These are phyloP conservation scores for Arxiozyma slooffiae DNA, from an alignment of 1,139 yeast genomes.

Conservation along the genomic window DNA sequence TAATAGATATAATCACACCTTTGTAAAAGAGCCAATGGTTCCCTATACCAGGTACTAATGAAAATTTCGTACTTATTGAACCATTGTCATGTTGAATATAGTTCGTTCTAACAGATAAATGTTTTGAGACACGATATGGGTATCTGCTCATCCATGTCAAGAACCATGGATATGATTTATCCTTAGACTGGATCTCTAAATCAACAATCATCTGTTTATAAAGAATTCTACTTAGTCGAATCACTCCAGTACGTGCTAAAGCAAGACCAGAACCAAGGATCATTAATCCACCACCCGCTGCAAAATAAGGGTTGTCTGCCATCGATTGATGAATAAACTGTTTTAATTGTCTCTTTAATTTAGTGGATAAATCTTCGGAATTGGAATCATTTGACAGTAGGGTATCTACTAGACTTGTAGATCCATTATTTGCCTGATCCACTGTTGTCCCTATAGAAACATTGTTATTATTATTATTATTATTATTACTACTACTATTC, in stretches of 20 bases:
- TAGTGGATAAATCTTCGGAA: background rate
- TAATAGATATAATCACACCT: constrained; percentile 82
- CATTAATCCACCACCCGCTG: constrained; percentile 97
- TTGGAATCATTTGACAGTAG: background rate
- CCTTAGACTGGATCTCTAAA: constrained; percentile 86
- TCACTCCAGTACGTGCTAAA: constrained; percentile 59
- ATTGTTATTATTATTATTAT: too few species aligned
- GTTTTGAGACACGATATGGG: constrained; percentile 65
- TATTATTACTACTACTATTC: too few species aligned
- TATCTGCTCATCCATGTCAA: constrained; percentile 92
- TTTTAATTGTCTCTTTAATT: background rate
- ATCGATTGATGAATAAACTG: constrained; percentile 44
- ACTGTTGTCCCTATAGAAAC: background rate
- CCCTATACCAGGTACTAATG: constrained; percentile 97
- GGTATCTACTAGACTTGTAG: background rate
- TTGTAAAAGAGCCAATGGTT: constrained; percentile 77
- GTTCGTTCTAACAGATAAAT: constrained; percentile 81
- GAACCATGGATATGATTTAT: constrained; percentile 90
- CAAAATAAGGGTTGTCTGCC: constrained; percentile 79
- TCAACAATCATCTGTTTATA: constrained; percentile 84
- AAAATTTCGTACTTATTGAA: constrained; percentile 74
- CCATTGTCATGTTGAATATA: constrained; percentile 90
- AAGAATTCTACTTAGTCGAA: constrained; percentile 53
- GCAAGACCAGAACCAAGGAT: constrained; percentile 82
- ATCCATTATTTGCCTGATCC: background rate